Conservation (phyloP, 345 rosid species). For the Syzygium aqueum region DNA sequence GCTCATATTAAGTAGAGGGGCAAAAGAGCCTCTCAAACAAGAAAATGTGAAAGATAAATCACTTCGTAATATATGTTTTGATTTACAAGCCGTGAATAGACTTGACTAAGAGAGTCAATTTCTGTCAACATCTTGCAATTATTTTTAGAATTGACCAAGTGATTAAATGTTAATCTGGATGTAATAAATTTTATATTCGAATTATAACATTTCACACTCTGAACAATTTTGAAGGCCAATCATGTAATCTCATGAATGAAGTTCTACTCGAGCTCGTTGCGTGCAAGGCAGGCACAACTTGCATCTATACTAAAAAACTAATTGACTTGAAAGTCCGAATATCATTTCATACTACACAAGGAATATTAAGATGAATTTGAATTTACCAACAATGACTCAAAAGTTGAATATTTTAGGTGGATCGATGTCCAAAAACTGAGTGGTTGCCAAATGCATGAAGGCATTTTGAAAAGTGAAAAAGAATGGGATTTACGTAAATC, state of each 20-base stretch:
- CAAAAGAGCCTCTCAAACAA: not conserved
- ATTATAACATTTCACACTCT: no score
- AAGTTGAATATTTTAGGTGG: not conserved
- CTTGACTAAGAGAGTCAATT: not conserved
- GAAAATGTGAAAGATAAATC: not conserved
- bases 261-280: not conserved
- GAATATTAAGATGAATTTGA: no score
- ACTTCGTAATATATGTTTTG: not conserved
- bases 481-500: not conserved
- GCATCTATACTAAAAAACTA: no score
- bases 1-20: not conserved
- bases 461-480: not conserved
- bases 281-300: not conserved
- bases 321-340: not conserved
- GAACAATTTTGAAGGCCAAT: not conserved
- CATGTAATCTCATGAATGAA: not conserved
- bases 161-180: not conserved
- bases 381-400: not conserved
- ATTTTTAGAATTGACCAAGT: not conserved
- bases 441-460: not conserved
- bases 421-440: not conserved
- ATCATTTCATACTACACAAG: not conserved
- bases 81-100: not conserved
- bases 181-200: no score
- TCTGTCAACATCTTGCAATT: not conserved